These are phyloP conservation scores for Candida stauntonica DNA, from an alignment of 805 yeast genomes.

Conservation along the genomic window DNA sequence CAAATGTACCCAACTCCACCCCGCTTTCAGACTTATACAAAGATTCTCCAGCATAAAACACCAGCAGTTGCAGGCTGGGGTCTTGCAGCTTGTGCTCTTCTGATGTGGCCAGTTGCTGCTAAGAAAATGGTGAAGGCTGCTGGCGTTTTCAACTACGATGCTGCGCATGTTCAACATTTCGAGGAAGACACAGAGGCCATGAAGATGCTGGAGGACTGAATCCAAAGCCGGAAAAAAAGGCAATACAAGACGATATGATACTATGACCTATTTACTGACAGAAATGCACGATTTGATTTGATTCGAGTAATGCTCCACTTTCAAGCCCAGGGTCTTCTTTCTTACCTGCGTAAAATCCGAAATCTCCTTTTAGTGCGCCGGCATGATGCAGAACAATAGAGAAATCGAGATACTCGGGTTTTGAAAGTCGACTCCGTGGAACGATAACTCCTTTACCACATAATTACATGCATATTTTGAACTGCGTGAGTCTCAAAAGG, in stretches of 20 bases:
- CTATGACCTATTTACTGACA: no score
- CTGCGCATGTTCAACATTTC: conserved; percentile 1
- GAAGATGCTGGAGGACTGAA: neutral
- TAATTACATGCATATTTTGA: no score
- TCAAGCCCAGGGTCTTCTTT: no score
- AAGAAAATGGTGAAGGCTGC: conserved; percentile 1
- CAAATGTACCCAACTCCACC: conserved; percentile 1
- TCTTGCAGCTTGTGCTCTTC: neutral
- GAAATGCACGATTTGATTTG: no score
- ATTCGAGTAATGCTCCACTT: no score
- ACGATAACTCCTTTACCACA: neutral
- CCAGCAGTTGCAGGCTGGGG: conserved; percentile 7
- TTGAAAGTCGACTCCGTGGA: no score
- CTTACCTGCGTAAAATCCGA: neutral
- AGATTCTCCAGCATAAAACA: conserved; percentile 3
- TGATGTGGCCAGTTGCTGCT: conserved; percentile 7
- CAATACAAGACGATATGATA: no score
- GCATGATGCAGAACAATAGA: no score
- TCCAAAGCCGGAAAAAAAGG: no score
- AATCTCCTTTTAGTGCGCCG: neutral
- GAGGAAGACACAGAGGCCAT: neutral
- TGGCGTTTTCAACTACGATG: conserved; percentile 2
- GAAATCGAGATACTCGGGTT: no score
- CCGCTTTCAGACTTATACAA: conserved; percentile 2
- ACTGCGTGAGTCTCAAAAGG: no score